Evolutionary conservation across 1,284 basidiomycete species (phyloP), one percentile per base, ranked within the genome.

Genomic region (Pyrrhoderma noxium): DNA sequence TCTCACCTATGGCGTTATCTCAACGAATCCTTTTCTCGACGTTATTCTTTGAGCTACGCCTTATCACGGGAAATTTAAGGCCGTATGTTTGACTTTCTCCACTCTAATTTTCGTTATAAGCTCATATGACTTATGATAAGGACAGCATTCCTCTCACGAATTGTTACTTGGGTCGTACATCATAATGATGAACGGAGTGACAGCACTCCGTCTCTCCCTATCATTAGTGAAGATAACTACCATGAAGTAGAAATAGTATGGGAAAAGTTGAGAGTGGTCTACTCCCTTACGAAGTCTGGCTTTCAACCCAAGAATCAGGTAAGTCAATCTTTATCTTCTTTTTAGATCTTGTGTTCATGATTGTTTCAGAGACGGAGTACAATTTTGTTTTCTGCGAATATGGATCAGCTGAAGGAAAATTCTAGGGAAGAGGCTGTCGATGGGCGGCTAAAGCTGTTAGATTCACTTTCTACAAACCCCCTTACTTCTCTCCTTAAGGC

Each of bases 41-140:
- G 16, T 64, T 88, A 3, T 76, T 87, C 49, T 68, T 76, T 1
- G 80, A 85, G 58, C 75, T 83, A 34, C 68, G 85, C 50, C 64
- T 84, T 3, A 58, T 81, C 4, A 79, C 77, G 0, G 70, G 76
- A 41, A 82, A 81, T 0, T 61, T 82, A 25, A 85, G 80, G 63
- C 60, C 72, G 83, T 85, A 63, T 40, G 78, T 69, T 1, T 5
- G 44, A 22, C 36, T 13, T 38, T 16, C 11, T 11, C 22, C 34
- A 31, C 45, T 25, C n/a, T 47, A 27, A 50, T 45, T 31, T 31
- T 31, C 27, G 11, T 31, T 5, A 31, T 31, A 4, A 44, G 11
- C 7, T 31, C 47, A 18, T 47, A 25, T 53, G 31, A 50, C 5
- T 43, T 57, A 18, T 37, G 22, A 52, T 7, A 52, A 85, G 83